A percentile compares a stretch with the other conserved stretches of the same genome.
Evolutionary conservation across 2,329 filamentous ascomycete species (phyloP).

Genomic region (Dendryphion nanum): DNA sequence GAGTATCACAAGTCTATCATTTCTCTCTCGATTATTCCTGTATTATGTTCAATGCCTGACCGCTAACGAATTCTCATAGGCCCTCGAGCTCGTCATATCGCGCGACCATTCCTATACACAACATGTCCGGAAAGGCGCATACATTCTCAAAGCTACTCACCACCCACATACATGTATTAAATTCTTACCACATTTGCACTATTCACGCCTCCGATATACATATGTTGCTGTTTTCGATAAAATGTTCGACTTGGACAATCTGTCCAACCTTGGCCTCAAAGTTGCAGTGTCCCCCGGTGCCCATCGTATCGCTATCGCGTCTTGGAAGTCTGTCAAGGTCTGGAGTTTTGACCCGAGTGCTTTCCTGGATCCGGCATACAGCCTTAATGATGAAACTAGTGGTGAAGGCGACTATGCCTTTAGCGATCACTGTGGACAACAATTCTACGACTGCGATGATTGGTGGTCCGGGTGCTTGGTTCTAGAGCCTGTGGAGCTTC

Average conservation of each 20-base stretch:
- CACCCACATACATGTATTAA: neutral
- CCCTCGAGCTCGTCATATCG: conserved; percentile 10
- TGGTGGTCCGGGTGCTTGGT: conserved; percentile 9
- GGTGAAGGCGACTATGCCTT: conserved; percentile 9
- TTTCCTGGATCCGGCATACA: conserved; percentile 15
- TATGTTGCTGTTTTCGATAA: conserved; percentile 18
- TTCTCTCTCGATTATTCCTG: too few relatives aligned
- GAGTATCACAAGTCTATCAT: too few relatives aligned
- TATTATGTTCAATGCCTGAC: neutral
- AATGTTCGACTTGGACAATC: conserved; percentile 8
- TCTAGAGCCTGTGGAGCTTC: conserved; percentile 16
- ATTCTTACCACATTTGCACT: neutral
- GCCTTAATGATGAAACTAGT: neutral
- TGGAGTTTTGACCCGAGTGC: conserved; percentile 17
- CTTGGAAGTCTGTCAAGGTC: conserved; percentile 20
- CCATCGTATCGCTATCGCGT: conserved; percentile 21
- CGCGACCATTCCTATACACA: neutral
- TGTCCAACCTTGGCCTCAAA: conserved; percentile 18
- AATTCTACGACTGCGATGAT: conserved; percentile 6
- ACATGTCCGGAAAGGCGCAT: neutral
- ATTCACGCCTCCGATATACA: conserved; percentile 4
- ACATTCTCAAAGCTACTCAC: conserved; percentile 1
- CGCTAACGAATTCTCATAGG: conserved; percentile 2
- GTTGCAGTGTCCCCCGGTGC: conserved; percentile 15
- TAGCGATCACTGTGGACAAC: conserved; percentile 8